Evolutionary conservation across 371 early-diverging fungal species (phyloP), one percentile per base, ranked within the genome.

Genomic region (Lichtheimia corymbifera): DNA sequence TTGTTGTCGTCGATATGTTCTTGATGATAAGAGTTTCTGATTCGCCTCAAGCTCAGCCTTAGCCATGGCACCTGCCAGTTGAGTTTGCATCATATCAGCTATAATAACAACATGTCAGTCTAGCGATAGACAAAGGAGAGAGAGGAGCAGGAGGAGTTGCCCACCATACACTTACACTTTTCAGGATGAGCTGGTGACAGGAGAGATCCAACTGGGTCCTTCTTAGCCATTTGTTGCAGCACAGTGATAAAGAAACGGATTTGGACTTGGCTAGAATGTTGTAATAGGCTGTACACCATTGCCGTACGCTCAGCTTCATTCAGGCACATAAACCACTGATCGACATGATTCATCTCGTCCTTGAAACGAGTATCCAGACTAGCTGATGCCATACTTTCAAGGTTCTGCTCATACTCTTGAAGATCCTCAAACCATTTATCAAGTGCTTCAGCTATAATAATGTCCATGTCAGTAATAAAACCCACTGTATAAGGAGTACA

Each of bases 301-400:
- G 96, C 89, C 2, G 96, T 97, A 25, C 95, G 82, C 75, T 97
- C 98, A 22, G 94, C 89, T 66, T 95, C 95, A 5, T 90, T 83
- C 58, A 96, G 80, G 27, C 93, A 93, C 12, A 83, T 77, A 79
- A 95, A 96, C 97, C 97, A 97, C 62, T 95, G 91, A 68, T 97
- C 95, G 52, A 97, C 93, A 49, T 94, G 93, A 27, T 87, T 84
- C 50, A 96, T 83, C 71, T 97, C 98, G 44, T 77, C 74, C 53
- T 73, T 74, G 53, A 65, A 70, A 35, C 57, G 63, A 35, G 50
- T 44, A 74, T 96, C 96, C 59, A 96, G 76, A 68, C 91, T 94
- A 15, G 91, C 91, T 40, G 83, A 81, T n/a, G 95, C 94, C 97
- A 97, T 95, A 28, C 91, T 89, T 71, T 97, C 96, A 20, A 97